Conservation (phyloP, 306 rosid species). For the Benincasa hispida region DNA sequence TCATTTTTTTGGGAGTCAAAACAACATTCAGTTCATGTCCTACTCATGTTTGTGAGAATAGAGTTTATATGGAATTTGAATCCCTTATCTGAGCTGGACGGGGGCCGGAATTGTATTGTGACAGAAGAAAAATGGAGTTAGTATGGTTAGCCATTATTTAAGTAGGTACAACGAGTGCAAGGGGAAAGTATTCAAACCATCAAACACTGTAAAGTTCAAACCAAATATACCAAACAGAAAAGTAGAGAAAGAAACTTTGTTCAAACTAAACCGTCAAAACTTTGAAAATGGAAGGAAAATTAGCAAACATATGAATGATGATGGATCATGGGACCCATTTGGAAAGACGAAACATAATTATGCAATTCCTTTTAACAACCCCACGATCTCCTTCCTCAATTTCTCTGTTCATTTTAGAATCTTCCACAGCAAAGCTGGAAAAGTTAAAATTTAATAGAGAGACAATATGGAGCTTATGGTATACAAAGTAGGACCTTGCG, state of each 20-base stretch:
- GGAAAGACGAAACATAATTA: not conserved
- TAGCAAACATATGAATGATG: not conserved
- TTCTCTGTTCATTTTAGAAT: not conserved
- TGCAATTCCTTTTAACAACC: not conserved
- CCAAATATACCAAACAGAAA: not conserved
- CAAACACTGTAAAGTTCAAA: not conserved
- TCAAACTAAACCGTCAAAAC: not conserved
- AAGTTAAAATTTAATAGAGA: not conserved
- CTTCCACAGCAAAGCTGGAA: constrained; percentile 2
- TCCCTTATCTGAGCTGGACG: not conserved
- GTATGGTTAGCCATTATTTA: not conserved
- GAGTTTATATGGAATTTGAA: not conserved
- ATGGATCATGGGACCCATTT: constrained; percentile 7
- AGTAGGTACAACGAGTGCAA: not conserved
- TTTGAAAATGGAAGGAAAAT: constrained; percentile 2
- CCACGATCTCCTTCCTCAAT: not conserved
- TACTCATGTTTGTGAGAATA: not conserved
- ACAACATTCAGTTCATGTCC: not conserved
- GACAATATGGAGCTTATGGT: not conserved
- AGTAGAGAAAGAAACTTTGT: not conserved
- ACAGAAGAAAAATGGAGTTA: not conserved
- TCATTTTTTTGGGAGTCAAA: too few species aligned
- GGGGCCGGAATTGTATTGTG: not conserved
- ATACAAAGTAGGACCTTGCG: not conserved
- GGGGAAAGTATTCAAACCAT: not conserved